Percentiles rank a stretch among this genome's conserved stretches.
These are phyloP conservation scores for Inonotus obliquus DNA, from an alignment of 1,284 basidiomycete species.

Conservation along the genomic window DNA sequence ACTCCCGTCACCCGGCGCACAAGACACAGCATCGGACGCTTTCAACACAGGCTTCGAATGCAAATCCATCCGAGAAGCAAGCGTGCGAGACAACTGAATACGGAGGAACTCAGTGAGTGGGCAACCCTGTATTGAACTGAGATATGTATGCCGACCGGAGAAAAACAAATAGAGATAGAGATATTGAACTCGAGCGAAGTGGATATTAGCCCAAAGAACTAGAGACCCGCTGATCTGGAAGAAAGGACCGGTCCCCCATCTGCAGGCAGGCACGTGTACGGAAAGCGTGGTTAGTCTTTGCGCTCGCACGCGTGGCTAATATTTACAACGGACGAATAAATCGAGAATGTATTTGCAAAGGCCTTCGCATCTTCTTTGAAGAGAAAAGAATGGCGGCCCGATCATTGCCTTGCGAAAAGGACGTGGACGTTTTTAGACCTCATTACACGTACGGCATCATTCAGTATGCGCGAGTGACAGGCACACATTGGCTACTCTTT, in stretches of 20 bases:
- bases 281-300: background rate
- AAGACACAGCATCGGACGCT: background rate
- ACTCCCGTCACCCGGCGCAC: constrained; percentile 26
- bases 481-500: background rate
- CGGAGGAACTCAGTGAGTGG: background rate
- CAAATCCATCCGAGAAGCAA: constrained; percentile 13
- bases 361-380: background rate
- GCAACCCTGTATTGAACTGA: background rate
- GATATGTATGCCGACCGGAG: background rate
- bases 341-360: background rate
- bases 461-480: background rate
- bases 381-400: background rate
- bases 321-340: background rate
- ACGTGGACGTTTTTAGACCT: background rate
- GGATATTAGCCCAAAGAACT: background rate
- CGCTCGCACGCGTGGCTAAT: background rate
- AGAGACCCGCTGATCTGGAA: background rate
- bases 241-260: background rate
- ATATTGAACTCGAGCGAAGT: background rate
- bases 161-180: background rate
- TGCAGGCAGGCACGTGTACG: background rate
- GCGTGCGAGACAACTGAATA: background rate
- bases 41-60: constrained; percentile 1
- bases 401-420: background rate
- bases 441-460: background rate